phyloP scores from a whole-genome alignment of 345 rosid genomes.

The Garcia nutans region DNA sequence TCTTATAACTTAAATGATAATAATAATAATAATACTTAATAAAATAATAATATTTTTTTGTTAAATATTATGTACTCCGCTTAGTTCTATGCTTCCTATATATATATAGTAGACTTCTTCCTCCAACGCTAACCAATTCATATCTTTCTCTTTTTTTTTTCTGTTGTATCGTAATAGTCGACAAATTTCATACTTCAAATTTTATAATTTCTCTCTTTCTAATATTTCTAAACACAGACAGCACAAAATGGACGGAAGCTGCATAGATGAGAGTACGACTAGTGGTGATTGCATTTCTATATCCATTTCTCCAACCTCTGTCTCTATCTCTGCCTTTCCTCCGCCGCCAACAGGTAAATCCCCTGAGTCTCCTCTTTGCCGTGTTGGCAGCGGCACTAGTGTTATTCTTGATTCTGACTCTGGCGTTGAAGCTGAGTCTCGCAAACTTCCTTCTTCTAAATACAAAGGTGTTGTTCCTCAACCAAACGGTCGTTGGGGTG shows the following conservation, averaged over 20 bases:
- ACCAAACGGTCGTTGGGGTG: constrained; percentile 97
- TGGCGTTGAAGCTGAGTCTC: constrained; percentile 71
- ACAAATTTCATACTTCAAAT: not conserved
- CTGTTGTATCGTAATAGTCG: not conserved
- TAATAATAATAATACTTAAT: no score
- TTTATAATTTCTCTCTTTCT: not conserved
- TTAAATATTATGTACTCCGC: not conserved
- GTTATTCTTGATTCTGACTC: constrained; percentile 57
- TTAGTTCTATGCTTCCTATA: not conserved
- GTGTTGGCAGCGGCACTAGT: constrained; percentile 55
- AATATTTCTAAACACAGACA: not conserved
- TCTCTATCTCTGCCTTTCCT: constrained; percentile 29
- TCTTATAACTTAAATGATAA: no score
- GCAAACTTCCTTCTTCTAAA: constrained; percentile 78
- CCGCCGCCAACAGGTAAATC: constrained; percentile 24
- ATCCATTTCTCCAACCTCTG: constrained; percentile 28
- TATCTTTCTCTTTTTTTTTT: constrained; percentile 2
- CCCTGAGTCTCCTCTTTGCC: constrained; percentile 44
- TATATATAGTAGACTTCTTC: constrained; percentile 4
- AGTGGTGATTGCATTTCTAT: not conserved
- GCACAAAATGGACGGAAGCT: constrained; percentile 47
- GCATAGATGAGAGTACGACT: constrained; percentile 55
- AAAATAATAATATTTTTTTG: no score
- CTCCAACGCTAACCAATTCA: constrained; percentile 17
- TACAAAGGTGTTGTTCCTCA: constrained; percentile 98